Conservation (phyloP, 1,284 basidiomycete species). For the Austroboletus sp. region DNA sequence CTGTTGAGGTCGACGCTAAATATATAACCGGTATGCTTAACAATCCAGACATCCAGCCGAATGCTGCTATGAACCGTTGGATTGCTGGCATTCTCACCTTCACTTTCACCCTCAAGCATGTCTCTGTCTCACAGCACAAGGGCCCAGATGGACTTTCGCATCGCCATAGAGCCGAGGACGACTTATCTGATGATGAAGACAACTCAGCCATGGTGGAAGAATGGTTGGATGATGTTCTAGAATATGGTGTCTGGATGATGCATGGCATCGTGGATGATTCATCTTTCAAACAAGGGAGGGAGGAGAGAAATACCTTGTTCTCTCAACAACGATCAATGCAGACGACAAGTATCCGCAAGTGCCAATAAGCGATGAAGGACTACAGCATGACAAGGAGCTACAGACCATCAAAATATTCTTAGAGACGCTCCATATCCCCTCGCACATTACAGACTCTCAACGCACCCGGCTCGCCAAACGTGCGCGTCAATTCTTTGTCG, state of each 20-base stretch:
- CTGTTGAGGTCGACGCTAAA: background rate
- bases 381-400: background rate
- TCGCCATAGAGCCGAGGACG: background rate
- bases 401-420: background rate
- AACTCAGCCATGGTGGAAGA: background rate
- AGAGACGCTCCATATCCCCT: background rate
- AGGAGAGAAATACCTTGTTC: background rate
- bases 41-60: conserved; percentile 18
- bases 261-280: background rate
- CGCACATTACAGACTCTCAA: background rate
- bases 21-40: conserved; percentile 8
- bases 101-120: conserved; percentile 21
- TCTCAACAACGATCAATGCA: background rate
- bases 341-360: background rate
- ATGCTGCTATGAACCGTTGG: conserved; percentile 37
- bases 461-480: background rate
- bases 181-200: background rate
- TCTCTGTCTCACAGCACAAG: background rate
- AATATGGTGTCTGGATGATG: background rate
- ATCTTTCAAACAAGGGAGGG: background rate
- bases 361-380: background rate
- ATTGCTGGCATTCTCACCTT: conserved; percentile 35
- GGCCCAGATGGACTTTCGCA: background rate
- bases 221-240: background rate
- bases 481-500: background rate